Conservation (phyloP, 2,329 filamentous ascomycete species). For the Penicillium sp. region DNA sequence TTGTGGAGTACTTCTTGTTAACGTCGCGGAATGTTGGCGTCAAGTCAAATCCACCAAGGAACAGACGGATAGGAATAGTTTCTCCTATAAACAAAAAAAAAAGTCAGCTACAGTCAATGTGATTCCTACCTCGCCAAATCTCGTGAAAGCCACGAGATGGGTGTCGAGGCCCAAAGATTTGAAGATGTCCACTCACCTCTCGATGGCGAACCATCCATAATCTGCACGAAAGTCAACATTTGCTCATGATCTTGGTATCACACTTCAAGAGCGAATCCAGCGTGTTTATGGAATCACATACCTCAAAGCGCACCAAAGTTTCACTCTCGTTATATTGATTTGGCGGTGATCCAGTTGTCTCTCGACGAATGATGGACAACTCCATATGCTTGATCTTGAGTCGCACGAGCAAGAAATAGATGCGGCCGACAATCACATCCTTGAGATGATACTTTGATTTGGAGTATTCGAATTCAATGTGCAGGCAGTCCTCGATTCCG, state of each 20-base stretch:
- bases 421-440: conserved; percentile 96
- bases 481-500: conserved; percentile 96
- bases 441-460: conserved; percentile 99
- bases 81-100: conserved; percentile 53
- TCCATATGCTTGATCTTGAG: conserved; percentile 99
- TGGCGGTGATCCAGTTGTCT: conserved; percentile 92
- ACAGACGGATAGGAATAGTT: conserved; percentile 94
- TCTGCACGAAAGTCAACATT: conserved; percentile 50
- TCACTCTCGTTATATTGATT: conserved; percentile 99
- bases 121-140: too few species aligned
- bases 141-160: not conserved
- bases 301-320: conserved; percentile 94
- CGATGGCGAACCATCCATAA: conserved; percentile 99
- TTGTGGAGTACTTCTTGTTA: conserved; percentile 99
- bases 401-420: conserved; percentile 95
- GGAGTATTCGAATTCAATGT: conserved; percentile 99
- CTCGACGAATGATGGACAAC: conserved; percentile 91
- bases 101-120: conserved; percentile 22
- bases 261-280: conserved; percentile 1
- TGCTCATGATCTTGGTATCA: not conserved
- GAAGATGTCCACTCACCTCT: conserved; percentile 60
- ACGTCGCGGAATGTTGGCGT: conserved; percentile 98
- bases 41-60: conserved; percentile 94
- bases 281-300: conserved; percentile 38
- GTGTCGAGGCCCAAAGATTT: too few species aligned